Percentiles rank a stretch among this genome's conserved stretches.
Evolutionary conservation across 192 early-diverging fungal species (phyloP).

Genomic region (Dimargaris xerosporica): DNA sequence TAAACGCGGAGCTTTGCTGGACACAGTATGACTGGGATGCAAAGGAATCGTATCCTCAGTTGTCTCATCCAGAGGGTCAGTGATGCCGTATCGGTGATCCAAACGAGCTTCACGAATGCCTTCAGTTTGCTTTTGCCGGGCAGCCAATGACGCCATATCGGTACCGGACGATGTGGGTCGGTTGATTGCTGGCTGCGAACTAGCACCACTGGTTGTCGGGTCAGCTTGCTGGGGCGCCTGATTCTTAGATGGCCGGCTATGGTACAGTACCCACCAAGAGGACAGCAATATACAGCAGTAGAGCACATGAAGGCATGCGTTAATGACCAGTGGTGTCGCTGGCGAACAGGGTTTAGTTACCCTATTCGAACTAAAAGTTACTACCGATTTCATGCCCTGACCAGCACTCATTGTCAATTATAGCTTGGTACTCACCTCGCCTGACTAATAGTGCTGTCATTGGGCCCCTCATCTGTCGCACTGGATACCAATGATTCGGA

Average conservation of each 20-base stretch:
- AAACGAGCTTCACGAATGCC: slow-evolving; percentile 2
- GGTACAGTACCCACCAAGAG: not conserved
- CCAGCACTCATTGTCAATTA: too few species aligned
- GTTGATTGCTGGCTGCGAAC: not conserved
- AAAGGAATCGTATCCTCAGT: not conserved
- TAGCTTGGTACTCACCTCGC: too few species aligned
- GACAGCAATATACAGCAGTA: not conserved
- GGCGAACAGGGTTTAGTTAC: too few species aligned
- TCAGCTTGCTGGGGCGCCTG: not conserved
- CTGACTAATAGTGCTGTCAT: too few species aligned
- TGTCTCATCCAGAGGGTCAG: not conserved
- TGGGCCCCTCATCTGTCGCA: too few species aligned
- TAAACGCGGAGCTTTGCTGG: not conserved
- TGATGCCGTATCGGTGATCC: slow-evolving; percentile 4
- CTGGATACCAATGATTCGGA: too few species aligned
- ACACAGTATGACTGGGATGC: not conserved
- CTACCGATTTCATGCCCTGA: too few species aligned
- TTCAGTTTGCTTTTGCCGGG: slow-evolving; percentile 1
- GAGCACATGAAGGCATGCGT: not conserved
- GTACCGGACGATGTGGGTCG: not conserved
- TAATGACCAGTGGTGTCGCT: not conserved
- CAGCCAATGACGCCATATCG: not conserved
- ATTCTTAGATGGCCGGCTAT: not conserved
- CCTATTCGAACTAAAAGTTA: too few species aligned
- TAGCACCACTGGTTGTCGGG: not conserved